Base-by-base conservation (phyloP, 805 yeast genomes). In the Myxozyma mucilagina region DNA sequence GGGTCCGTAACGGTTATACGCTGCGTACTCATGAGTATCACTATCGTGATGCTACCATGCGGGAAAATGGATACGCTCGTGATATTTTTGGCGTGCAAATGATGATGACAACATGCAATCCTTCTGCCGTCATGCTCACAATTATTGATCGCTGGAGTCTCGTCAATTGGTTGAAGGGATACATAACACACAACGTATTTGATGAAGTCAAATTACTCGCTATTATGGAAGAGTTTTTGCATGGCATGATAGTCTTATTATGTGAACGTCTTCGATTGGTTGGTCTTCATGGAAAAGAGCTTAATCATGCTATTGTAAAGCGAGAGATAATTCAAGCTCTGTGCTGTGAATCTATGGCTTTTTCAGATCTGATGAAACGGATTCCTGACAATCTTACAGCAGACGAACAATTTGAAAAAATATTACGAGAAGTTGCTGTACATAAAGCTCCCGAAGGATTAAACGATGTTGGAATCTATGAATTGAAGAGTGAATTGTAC, bases 1-100 rank as follows among this genome's bases (percentile, higher is more conserved):
- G 98, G 98, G 97, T 93, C 0, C 82, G 98, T 69, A 93, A 93
- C 73, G 99, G 99, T 0, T 81, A 84, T 60, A 87, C 92, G 44
- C 85, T 90, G 4, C 80, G 87, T 44, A 84, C 86, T 31, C 98
- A 93, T 70, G 79, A 88, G 65, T 87, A 85, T 67, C 84, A 91
- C 59, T 93, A 93, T 72, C 82, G 87, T 43, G 86, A 84, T 60
- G 82, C 91, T 11, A 88, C 90, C 3, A 79, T 92, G 53, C 78
- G 97, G 57, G 97, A 92, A 65, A 83, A 84, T 62, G 96, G 97
- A 0, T 92, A 81, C 70, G 78, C 85, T 67, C 80, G 96, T 67
- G 98, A 94, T 68, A 71, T 93, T 20, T 88, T 82, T 70, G 76
- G 89, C 69, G 78, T 84, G 0, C 98, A 94, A 67, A 68, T 78